phyloP scores from a whole-genome alignment of 208 protist species.

The Acanthamoeba sp. region DNA sequence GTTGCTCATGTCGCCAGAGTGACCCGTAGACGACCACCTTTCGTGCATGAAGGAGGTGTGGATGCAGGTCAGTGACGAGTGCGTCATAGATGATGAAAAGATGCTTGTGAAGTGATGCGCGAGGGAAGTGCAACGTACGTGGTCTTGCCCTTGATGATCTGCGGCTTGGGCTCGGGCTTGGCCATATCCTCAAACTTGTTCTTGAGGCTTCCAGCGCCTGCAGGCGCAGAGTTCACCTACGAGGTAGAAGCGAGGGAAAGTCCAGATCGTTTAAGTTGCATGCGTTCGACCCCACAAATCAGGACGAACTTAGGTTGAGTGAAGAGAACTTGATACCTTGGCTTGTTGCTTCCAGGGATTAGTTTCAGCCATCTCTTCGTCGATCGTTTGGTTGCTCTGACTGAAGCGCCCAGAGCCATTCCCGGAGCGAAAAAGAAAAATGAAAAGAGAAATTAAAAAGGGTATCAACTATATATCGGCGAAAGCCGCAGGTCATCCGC shows the following conservation, averaged over 20 bases:
- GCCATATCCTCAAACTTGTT: slow-evolving; percentile 71
- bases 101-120: not conserved
- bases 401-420: not conserved
- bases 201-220: slow-evolving; percentile 20
- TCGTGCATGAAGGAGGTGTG: not conserved
- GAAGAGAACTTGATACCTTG: not conserved
- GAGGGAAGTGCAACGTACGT: slow-evolving; percentile 27
- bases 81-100: not conserved
- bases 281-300: too few relatives aligned
- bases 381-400: not conserved
- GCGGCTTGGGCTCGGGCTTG: slow-evolving; percentile 47
- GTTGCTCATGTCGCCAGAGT: slow-evolving; percentile 64
- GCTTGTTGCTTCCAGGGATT: slow-evolving; percentile 55
- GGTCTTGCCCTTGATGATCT: slow-evolving; percentile 69
- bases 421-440: too few relatives aligned
- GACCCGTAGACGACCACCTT: slow-evolving; percentile 39
- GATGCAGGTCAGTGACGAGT: not conserved
- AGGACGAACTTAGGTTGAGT: too few relatives aligned
- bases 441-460: too few relatives aligned
- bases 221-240: slow-evolving; percentile 32
- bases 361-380: not conserved
- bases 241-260: not conserved
- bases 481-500: too few relatives aligned
- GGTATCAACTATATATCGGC: too few relatives aligned
- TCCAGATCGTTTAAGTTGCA: too few relatives aligned